phyloP scores from a whole-genome alignment of 331 rosid genomes.

The Rosa hybrid region DNA sequence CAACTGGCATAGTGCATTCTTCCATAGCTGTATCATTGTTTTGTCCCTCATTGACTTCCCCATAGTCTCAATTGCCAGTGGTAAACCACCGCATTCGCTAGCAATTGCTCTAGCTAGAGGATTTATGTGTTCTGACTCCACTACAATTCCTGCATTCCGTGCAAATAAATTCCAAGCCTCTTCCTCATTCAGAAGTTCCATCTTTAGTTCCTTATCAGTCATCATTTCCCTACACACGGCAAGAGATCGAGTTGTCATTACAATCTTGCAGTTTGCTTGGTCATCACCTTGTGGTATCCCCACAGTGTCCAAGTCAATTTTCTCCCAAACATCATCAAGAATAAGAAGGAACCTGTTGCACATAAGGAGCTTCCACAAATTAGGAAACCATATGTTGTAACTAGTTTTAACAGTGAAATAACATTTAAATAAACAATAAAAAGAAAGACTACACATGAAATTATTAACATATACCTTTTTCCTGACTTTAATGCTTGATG shows the following conservation, averaged over 20 bases:
- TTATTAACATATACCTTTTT: neutral
- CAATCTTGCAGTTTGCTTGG: slow-evolving; percentile 21
- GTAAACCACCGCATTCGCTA: slow-evolving; percentile 27
- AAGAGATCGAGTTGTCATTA: slow-evolving; percentile 20
- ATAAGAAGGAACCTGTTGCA: slow-evolving; percentile 20
- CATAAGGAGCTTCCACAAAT: neutral
- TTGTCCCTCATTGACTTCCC: slow-evolving; percentile 27
- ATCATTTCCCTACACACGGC: slow-evolving; percentile 28
- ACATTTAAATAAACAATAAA: neutral
- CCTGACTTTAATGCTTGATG: slow-evolving; percentile 5
- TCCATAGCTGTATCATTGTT: slow-evolving; percentile 22
- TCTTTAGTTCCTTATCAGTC: slow-evolving; percentile 4
- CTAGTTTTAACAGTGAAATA: neutral
- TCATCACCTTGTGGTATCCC: slow-evolving; percentile 27
- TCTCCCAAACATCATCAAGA: slow-evolving; percentile 23
- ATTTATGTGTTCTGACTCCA: slow-evolving; percentile 12
- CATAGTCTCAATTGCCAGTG: slow-evolving; percentile 24
- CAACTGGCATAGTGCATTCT: slow-evolving; percentile 15
- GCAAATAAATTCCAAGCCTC: slow-evolving; percentile 32
- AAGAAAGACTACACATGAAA: neutral
- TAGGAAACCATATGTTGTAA: neutral
- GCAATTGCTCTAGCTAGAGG: slow-evolving; percentile 27
- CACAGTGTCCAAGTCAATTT: slow-evolving; percentile 21
- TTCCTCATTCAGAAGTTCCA: slow-evolving; percentile 24
- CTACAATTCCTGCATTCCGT: slow-evolving; percentile 21